Evolutionary conservation across 2,329 filamentous ascomycete species (phyloP).

Genomic region (Calonectria henricotiae): DNA sequence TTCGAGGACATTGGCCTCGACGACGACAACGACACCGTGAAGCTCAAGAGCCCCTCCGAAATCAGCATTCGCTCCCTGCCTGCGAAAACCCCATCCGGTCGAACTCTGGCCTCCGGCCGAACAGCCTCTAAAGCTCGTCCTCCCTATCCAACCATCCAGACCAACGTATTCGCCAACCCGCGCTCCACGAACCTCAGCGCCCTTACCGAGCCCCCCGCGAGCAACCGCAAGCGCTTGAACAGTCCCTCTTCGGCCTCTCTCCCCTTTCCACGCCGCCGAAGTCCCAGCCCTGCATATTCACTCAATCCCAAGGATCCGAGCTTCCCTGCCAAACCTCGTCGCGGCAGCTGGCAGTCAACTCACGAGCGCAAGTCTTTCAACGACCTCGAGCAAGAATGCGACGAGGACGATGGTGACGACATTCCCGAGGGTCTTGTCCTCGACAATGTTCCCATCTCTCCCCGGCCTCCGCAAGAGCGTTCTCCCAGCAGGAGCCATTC

Average conservation of each 20-base stretch:
- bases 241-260: slow-evolving; percentile 59
- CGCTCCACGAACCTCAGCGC: slow-evolving; percentile 66
- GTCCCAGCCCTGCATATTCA: slow-evolving; percentile 68
- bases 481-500: slow-evolving; percentile 70
- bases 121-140: slow-evolving; percentile 59
- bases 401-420: slow-evolving; percentile 83
- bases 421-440: slow-evolving; percentile 85
- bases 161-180: slow-evolving; percentile 66
- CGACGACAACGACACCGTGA: slow-evolving; percentile 70
- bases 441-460: slow-evolving; percentile 87
- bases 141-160: slow-evolving; percentile 64
- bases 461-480: slow-evolving; percentile 74
- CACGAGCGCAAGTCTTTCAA: slow-evolving; percentile 77
- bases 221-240: slow-evolving; percentile 51
- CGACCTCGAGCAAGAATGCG: slow-evolving; percentile 83
- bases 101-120: slow-evolving; percentile 54
- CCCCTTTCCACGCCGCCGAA: slow-evolving; percentile 63
- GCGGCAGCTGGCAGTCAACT: slow-evolving; percentile 82
- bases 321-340: slow-evolving; percentile 61
- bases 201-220: slow-evolving; percentile 56
- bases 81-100: slow-evolving; percentile 52
- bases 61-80: slow-evolving; percentile 59
- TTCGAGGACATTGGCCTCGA: slow-evolving; percentile 96
- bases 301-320: slow-evolving; percentile 64
- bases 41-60: slow-evolving; percentile 67